These are phyloP conservation scores for Amaranthus palmeri DNA, from an alignment of 148 eudicot species.

Conservation along the genomic window DNA sequence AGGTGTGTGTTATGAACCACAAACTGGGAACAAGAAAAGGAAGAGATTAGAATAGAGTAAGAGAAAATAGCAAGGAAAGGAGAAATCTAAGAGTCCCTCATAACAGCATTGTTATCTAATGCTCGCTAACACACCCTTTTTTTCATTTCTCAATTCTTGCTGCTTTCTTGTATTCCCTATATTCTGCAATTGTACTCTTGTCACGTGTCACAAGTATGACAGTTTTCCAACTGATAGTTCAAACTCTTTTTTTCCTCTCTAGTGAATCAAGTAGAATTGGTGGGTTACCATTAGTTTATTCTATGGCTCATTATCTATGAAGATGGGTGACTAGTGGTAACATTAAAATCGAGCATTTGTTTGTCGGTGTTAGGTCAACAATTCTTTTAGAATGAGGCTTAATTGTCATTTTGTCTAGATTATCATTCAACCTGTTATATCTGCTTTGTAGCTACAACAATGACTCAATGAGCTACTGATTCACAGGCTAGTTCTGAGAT, in stretches of 20 bases:
- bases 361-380: not conserved
- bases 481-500: not conserved
- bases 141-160: too few species aligned
- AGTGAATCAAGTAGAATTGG: too few species aligned
- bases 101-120: too few species aligned
- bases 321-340: not conserved
- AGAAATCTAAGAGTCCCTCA: too few species aligned
- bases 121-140: too few species aligned
- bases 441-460: not conserved
- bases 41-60: too few species aligned
- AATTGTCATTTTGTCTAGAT: not conserved
- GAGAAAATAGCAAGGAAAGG: too few species aligned
- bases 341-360: not conserved
- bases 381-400: not conserved
- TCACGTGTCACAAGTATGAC: not conserved
- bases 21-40: too few species aligned
- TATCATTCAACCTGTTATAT: not conserved
- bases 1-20: too few species aligned
- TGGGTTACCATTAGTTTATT: not conserved
- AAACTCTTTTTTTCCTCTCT: too few species aligned
- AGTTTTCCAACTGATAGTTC: not conserved
- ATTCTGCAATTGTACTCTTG: not conserved
- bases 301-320: not conserved
- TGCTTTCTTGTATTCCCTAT: not conserved
- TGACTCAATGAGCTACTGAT: slow-evolving; percentile 4